Base-by-base conservation (phyloP, 2,329 filamentous ascomycete genomes). In the Coniochaeta hoffmannii region DNA sequence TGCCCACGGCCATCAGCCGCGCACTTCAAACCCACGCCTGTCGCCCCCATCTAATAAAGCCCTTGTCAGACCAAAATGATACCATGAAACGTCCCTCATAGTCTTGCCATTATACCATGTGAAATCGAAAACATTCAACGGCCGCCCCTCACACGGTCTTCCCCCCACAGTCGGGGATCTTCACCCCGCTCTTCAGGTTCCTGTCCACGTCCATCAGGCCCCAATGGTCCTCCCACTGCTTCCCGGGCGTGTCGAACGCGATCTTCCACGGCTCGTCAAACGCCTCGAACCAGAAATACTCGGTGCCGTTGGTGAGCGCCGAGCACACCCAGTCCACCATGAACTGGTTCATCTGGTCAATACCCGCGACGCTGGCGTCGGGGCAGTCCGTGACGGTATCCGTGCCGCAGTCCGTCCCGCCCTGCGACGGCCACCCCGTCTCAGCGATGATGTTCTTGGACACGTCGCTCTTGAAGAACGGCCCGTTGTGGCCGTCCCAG, bases 181-280 rank as follows among this genome's bases (percentile, higher is more conserved):
- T 86, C 64, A 97, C 72, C 1, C 92, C 92, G 0, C 79, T 65
- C 73, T 97, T 97, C 62, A 97, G 74, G 34, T 92, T 90, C 56
- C 93, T 83, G 65, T 90, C 80, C 3, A 90, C 81, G 63, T 95
- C 90, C 83, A 97, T 86, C 14, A 97, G 73, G 10, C 94, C 93
- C 93, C 93, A 97, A 69, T 96, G 88, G 68, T 96, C 90, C 74
- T 97, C 93, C 92, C 92, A 97, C 53, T 88, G 79, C 73, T 93
- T 77, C 38, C 78, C 75, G 56, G 71, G 71, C 5, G 75, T 76
- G 69, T 97, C 87, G 73, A 85, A 96, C 17, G 71, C 66, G 55
- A 87, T 76, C 75, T 97, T 97, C 93, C 93, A 97, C 2, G 91
- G 91, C 77, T 97, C 93, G 68, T 97, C 93, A 68, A 97, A 97